Percentiles rank a stretch among this genome's conserved stretches.
Evolutionary conservation across 2,329 filamentous ascomycete species (phyloP).

Genomic region (Aspergillus intermedius): DNA sequence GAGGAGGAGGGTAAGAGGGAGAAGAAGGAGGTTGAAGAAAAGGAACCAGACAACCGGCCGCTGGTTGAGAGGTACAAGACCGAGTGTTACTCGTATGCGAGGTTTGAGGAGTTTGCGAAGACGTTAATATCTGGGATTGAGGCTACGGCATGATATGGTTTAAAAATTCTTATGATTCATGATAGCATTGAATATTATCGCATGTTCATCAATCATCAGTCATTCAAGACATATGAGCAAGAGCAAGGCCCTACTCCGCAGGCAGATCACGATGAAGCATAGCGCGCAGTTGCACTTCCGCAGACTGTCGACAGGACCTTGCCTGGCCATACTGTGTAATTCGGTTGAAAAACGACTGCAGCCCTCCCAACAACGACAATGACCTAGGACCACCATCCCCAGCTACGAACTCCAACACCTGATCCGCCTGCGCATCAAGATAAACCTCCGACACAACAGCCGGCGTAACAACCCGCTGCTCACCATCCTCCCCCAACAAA

Average conservation of each 20-base stretch:
- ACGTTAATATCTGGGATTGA: constrained; percentile 24
- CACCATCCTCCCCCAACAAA: constrained; percentile 20
- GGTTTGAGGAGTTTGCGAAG: constrained; percentile 38
- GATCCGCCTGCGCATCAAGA: constrained; percentile 30
- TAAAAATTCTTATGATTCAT: background rate
- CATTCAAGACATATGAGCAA: background rate
- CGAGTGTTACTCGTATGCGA: constrained; percentile 38
- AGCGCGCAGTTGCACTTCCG: constrained; percentile 31
- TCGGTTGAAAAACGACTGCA: constrained; percentile 33
- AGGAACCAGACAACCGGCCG: constrained; percentile 21
- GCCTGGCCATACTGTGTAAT: constrained; percentile 21
- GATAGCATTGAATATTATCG: background rate
- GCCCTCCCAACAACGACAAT: constrained; percentile 14
- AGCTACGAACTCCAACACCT: background rate
- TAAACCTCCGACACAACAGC: constrained; percentile 35
- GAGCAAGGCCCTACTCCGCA: background rate
- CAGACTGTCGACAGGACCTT: constrained; percentile 22
- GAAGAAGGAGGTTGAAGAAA: constrained; percentile 10
- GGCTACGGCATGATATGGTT: constrained; percentile 7
- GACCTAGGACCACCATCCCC: constrained; percentile 3
- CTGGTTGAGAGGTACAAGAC: constrained; percentile 37
- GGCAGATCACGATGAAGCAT: constrained; percentile 25
- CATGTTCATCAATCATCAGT: too few species aligned
- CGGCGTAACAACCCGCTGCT: constrained; percentile 25
- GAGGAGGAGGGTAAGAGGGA: constrained; percentile 19